phyloP scores from a whole-genome alignment of 1,139 yeast genomes.

The Ashbya aceris region DNA sequence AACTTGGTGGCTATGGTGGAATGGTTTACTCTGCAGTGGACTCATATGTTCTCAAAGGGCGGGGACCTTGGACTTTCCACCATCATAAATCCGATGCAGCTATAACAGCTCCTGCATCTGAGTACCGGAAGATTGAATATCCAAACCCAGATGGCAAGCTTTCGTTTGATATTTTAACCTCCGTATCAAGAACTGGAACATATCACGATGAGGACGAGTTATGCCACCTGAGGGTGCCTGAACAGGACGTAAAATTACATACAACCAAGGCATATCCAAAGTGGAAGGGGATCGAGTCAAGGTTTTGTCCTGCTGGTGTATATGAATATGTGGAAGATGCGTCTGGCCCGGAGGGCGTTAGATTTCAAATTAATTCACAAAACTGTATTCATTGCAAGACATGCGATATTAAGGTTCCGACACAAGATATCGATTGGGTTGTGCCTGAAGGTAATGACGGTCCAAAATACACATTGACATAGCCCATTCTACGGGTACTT shows the following conservation, averaged over 20 bases:
- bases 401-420: conserved; percentile 92
- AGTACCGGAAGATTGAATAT: conserved; percentile 64
- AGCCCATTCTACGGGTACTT: conserved; percentile 1
- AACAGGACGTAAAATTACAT: conserved; percentile 61
- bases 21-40: conserved; percentile 77
- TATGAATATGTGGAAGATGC: conserved; percentile 82
- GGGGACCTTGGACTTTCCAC: conserved; percentile 78
- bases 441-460: conserved; percentile 99
- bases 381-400: conserved; percentile 98
- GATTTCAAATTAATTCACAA: conserved; percentile 87
- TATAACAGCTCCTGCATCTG: conserved; percentile 56
- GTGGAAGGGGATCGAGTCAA: conserved; percentile 76
- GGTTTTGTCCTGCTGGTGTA: conserved; percentile 98
- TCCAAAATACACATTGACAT: conserved; percentile 59
- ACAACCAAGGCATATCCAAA: conserved; percentile 60
- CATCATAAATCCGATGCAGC: conserved; percentile 66
- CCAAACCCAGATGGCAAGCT: conserved; percentile 91
- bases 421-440: conserved; percentile 88
- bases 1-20: conserved; percentile 68
- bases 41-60: conserved; percentile 66
- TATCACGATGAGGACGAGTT: conserved; percentile 91
- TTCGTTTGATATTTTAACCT: conserved; percentile 83
- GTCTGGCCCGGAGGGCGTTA: conserved; percentile 50
- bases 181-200: conserved; percentile 93
- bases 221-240: conserved; percentile 74